Percentiles rank a stretch among this genome's conserved stretches.
Conservation (phyloP, 768 basidiomycete species). For the Lactarius sp. region DNA sequence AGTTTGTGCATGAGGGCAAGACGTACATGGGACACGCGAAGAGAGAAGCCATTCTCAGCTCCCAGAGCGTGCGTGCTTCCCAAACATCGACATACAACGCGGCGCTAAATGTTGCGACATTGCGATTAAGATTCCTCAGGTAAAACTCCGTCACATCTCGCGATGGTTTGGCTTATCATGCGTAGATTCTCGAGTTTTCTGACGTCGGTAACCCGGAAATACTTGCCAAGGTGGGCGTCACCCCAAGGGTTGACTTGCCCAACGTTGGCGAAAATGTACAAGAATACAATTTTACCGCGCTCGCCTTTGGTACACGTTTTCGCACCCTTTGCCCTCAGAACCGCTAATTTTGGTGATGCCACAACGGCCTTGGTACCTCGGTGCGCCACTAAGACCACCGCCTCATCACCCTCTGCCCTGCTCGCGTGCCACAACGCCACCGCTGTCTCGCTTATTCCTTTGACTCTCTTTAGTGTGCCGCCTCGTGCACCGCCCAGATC, state of each 20-base stretch:
- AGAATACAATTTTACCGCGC: conserved; percentile 38
- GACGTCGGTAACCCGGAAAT: conserved; percentile 47
- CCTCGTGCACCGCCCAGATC: too few relatives aligned
- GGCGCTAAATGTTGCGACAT: conserved; percentile 21
- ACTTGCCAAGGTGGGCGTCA: conserved; percentile 39
- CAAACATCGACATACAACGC: neutral
- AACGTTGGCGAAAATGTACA: conserved; percentile 52
- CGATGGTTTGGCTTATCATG: neutral
- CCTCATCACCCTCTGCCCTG: too few relatives aligned
- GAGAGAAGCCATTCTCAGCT: conserved; percentile 42
- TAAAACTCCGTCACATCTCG: neutral
- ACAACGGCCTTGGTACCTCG: too few relatives aligned
- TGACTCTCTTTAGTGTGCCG: too few relatives aligned
- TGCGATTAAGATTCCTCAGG: conserved; percentile 37
- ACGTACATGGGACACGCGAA: conserved; percentile 33
- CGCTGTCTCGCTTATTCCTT: too few relatives aligned
- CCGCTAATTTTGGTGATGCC: too few relatives aligned
- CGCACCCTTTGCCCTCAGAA: too few relatives aligned
- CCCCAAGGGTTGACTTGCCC: conserved; percentile 37
- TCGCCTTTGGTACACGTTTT: conserved; percentile 32
- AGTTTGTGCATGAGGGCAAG: conserved; percentile 31
- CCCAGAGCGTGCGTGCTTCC: conserved; percentile 28
- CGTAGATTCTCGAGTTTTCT: conserved; percentile 53
- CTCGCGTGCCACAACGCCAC: too few relatives aligned
- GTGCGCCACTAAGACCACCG: too few relatives aligned